Evolutionary conservation across 305 asterid species (phyloP).

Genomic region (Rubia occidens): DNA sequence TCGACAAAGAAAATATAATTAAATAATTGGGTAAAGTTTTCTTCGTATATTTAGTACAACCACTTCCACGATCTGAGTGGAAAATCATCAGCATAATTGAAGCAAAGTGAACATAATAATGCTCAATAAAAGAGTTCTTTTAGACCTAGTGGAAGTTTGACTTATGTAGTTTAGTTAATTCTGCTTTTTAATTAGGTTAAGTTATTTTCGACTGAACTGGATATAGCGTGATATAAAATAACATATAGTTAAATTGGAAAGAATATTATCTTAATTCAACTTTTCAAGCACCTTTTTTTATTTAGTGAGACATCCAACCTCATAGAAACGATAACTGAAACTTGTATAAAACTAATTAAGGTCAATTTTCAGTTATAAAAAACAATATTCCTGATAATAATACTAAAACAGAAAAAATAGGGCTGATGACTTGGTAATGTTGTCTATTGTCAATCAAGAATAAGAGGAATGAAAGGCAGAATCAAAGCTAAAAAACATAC

Average conservation of each 20-base stretch:
- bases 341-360: no score
- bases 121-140: slow-evolving; percentile 7
- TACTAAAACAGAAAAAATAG: neutral
- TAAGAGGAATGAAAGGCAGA: neutral
- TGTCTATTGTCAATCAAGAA: neutral
- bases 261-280: no score
- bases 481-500: neutral
- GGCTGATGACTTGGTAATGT: no score
- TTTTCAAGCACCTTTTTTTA: no score
- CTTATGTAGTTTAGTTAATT: neutral
- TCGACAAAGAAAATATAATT: neutral
- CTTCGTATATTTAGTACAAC: neutral
- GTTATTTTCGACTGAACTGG: no score
- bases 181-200: neutral
- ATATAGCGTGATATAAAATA: no score
- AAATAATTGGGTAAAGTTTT: neutral
- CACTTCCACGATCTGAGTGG: slow-evolving; percentile 11
- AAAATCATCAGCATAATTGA: slow-evolving; percentile 11
- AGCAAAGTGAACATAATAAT: slow-evolving; percentile 11
- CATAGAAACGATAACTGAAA: no score
- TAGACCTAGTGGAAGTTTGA: slow-evolving; percentile 23
- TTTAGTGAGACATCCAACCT: no score
- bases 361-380: no score
- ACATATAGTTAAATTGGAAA: no score
- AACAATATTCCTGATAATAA: neutral